A percentile compares a stretch with the other conserved stretches of the same genome.
These are phyloP conservation scores for Acanthamoeba sp. DNA, from an alignment of 208 protist genomes.

Conservation along the genomic window DNA sequence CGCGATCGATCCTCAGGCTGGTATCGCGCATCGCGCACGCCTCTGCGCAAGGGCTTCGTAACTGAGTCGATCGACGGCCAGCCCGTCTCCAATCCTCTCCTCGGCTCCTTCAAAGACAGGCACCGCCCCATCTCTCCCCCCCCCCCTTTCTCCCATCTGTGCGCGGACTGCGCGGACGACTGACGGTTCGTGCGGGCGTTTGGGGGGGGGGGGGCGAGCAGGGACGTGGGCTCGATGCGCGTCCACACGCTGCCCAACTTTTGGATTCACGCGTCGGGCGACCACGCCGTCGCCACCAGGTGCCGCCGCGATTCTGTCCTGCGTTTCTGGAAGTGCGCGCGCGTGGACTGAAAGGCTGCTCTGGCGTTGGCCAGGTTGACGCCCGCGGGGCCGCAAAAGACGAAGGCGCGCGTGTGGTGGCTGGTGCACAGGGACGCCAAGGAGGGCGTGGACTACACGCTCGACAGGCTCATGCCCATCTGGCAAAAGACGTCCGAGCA, in stretches of 20 bases:
- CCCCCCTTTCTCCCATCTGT: no score
- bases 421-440: conserved; percentile 9
- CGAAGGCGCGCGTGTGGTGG: conserved; percentile 30
- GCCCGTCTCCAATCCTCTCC: background rate
- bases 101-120: conserved; percentile 21
- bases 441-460: conserved; percentile 39
- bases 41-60: conserved; percentile 22
- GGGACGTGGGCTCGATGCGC: conserved; percentile 38
- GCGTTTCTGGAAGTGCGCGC: background rate
- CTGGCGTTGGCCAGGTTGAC: background rate
- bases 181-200: background rate
- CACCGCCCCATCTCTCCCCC: background rate
- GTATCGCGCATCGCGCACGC: conserved; percentile 11
- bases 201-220: background rate
- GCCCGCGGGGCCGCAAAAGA: background rate
- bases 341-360: background rate
- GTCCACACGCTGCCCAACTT: conserved; percentile 53
- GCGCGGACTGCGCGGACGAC: background rate
- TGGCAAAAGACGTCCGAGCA: conserved; percentile 23
- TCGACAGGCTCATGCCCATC: background rate
- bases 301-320: background rate
- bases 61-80: conserved; percentile 18
- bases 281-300: conserved; percentile 32
- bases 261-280: conserved; percentile 1
- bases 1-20: background rate